Evolutionary conservation across 192 early-diverging fungal genomes (phyloP).

Genomic region (Jimgerdemannia flammicorona): DNA sequence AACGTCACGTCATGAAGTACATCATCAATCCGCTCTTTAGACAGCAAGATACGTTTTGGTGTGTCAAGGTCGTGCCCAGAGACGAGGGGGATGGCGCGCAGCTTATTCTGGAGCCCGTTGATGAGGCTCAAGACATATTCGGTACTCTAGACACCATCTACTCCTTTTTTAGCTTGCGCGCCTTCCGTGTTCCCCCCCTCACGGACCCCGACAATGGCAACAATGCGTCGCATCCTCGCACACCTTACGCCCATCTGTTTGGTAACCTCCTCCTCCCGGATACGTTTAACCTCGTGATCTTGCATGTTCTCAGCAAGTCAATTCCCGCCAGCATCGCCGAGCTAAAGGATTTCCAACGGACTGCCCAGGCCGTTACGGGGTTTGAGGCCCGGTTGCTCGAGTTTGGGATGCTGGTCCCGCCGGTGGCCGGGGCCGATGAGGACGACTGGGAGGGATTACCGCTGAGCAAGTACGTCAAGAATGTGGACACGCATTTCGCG

Average conservation of each 20-base stretch:
- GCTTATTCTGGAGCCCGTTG: background rate
- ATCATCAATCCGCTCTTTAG: conserved; percentile 16
- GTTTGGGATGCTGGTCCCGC: conserved; percentile 12
- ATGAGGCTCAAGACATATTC: conserved; percentile 3
- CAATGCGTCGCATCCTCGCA: background rate
- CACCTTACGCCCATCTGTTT: conserved; percentile 8
- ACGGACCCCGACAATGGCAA: too few relatives aligned
- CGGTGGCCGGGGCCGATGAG: conserved; percentile 1
- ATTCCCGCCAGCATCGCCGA: conserved; percentile 14
- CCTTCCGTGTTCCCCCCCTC: conserved; percentile 4
- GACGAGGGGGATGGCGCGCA: conserved; percentile 3
- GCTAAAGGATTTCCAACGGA: conserved; percentile 6
- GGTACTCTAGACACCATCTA: conserved; percentile 10
- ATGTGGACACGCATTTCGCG: conserved; percentile 47
- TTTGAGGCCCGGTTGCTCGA: conserved; percentile 8
- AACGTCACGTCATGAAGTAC: conserved; percentile 12
- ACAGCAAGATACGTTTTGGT: background rate
- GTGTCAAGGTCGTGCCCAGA: conserved; percentile 3
- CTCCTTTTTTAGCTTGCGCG: conserved; percentile 11
- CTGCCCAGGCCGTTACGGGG: conserved; percentile 5
- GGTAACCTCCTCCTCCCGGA: conserved; percentile 18
- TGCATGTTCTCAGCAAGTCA: conserved; percentile 4
- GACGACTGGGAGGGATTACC: conserved; percentile 19
- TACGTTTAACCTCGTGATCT: conserved; percentile 10
- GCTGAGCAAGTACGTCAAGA: conserved; percentile 35